Percentiles rank a stretch among this genome's conserved stretches.
These are phyloP conservation scores for Trypanosomatidae sp. DNA, from an alignment of 208 protist species.

Conservation along the genomic window DNA sequence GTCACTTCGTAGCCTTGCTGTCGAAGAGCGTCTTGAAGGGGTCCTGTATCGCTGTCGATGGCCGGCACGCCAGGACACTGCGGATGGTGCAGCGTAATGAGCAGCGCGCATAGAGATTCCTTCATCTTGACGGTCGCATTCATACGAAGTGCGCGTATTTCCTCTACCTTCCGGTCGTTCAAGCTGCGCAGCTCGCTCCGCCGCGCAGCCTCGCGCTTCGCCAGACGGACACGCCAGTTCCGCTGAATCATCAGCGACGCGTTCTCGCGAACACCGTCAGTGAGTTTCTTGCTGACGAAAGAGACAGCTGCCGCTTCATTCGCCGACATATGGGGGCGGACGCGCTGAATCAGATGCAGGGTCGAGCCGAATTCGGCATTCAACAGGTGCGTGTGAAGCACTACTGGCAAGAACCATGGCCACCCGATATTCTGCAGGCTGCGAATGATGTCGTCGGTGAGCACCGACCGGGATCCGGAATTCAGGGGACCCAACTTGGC, in stretches of 20 bases:
- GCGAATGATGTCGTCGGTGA: constrained; percentile 69
- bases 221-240: constrained; percentile 68
- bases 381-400: constrained; percentile 76
- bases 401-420: constrained; percentile 72
- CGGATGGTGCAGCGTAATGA: constrained; percentile 69
- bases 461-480: constrained; percentile 23
- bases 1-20: constrained; percentile 82
- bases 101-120: constrained; percentile 56
- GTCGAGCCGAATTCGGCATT: constrained; percentile 80
- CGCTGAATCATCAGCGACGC: constrained; percentile 79
- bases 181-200: constrained; percentile 42
- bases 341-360: constrained; percentile 77
- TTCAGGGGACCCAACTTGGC: constrained; percentile 70
- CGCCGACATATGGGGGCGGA: constrained; percentile 46
- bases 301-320: constrained; percentile 74
- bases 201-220: constrained; percentile 33
- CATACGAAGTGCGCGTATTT: constrained; percentile 69
- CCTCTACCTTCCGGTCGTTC: constrained; percentile 72
- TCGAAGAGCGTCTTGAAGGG: constrained; percentile 52
- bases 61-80: constrained; percentile 44
- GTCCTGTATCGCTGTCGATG: constrained; percentile 32
- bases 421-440: constrained; percentile 61
- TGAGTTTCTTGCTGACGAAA: constrained; percentile 68
- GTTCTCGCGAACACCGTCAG: constrained; percentile 60
- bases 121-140: constrained; percentile 72